Evolutionary conservation across 176 grass and related monocot species (phyloP).

Genomic region (Oropetium thomaeum): DNA sequence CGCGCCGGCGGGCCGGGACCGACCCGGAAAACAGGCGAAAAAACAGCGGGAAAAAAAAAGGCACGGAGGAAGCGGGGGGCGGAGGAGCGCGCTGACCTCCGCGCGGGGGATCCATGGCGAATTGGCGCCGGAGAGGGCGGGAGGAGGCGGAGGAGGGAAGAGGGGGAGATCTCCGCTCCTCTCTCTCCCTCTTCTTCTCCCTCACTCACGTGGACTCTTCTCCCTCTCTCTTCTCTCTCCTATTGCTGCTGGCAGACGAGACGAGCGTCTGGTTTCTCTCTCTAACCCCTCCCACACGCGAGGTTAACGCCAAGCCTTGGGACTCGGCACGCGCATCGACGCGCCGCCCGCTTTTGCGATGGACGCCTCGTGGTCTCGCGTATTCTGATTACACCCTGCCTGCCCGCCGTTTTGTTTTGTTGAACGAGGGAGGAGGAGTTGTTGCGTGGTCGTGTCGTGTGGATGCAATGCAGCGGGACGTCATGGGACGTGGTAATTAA

Average conservation of each 20-base stretch:
- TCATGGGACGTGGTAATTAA: too few relatives aligned
- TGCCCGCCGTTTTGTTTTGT: too few relatives aligned
- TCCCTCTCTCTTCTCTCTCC: too few relatives aligned
- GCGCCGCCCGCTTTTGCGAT: constrained; percentile 8
- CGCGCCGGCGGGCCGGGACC: neutral
- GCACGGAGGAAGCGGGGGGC: neutral
- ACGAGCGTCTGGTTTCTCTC: neutral
- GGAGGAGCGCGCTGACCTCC: constrained; percentile 34
- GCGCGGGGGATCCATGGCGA: constrained; percentile 48
- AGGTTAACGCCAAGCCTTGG: constrained; percentile 21
- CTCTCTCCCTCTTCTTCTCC: neutral
- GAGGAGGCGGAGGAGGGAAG: neutral
- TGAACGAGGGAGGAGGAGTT: too few relatives aligned
- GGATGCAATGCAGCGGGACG: too few relatives aligned
- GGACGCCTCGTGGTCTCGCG: neutral
- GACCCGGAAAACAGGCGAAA: neutral
- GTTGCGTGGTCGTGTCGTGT: too few relatives aligned
- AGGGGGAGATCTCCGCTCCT: constrained; percentile 33
- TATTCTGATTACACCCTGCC: neutral
- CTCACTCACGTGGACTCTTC: constrained; percentile 35
- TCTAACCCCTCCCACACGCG: neutral
- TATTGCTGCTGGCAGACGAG: neutral
- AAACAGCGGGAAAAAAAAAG: neutral
- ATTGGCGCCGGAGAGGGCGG: neutral
- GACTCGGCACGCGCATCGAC: constrained; percentile 43